These are phyloP conservation scores for Xylariaceae sp. DNA, from an alignment of 2,329 filamentous ascomycete species.

Conservation along the genomic window DNA sequence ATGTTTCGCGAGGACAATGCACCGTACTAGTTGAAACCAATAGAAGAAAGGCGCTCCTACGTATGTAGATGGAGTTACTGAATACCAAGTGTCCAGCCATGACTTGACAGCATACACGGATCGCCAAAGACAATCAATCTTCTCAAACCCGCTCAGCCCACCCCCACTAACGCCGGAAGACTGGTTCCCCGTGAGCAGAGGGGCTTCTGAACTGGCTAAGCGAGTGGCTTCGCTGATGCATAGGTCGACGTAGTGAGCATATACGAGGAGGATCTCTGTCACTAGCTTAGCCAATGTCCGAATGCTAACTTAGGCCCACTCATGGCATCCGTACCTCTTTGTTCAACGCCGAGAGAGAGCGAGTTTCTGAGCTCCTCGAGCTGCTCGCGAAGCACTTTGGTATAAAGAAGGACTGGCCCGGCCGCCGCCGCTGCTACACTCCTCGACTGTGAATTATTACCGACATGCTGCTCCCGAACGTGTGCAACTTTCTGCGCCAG, in stretches of 20 bases:
- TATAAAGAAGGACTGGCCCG: slow-evolving; percentile 25
- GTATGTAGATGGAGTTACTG: slow-evolving; percentile 24
- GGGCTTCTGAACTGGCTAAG: slow-evolving; percentile 20
- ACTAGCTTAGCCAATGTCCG: slow-evolving; percentile 10
- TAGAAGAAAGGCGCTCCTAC: slow-evolving; percentile 35
- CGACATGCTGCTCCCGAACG: slow-evolving; percentile 31
- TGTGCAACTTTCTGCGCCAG: slow-evolving; percentile 32
- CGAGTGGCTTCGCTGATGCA: slow-evolving; percentile 25
- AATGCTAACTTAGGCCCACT: slow-evolving; percentile 4
- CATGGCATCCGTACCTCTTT: slow-evolving; percentile 14
- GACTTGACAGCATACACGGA: slow-evolving; percentile 34
- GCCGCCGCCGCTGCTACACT: slow-evolving; percentile 12
- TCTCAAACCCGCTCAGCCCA: slow-evolving; percentile 28
- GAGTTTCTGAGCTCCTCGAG: slow-evolving; percentile 31
- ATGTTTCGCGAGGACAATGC: slow-evolving; percentile 35
- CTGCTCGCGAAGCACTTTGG: slow-evolving; percentile 31
- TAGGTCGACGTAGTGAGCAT: slow-evolving; percentile 23
- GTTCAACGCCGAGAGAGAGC: slow-evolving; percentile 22
- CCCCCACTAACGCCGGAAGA: slow-evolving; percentile 9
- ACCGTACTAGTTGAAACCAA: slow-evolving; percentile 37
- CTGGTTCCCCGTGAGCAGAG: slow-evolving; percentile 10
- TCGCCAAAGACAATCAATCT: slow-evolving; percentile 34
- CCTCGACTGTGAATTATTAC: slow-evolving; percentile 6
- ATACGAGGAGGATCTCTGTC: slow-evolving; percentile 23
- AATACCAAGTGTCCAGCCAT: slow-evolving; percentile 33